Base-by-base conservation (phyloP, 139 green algal species). In the Chlamydomonas schloesseri region DNA sequence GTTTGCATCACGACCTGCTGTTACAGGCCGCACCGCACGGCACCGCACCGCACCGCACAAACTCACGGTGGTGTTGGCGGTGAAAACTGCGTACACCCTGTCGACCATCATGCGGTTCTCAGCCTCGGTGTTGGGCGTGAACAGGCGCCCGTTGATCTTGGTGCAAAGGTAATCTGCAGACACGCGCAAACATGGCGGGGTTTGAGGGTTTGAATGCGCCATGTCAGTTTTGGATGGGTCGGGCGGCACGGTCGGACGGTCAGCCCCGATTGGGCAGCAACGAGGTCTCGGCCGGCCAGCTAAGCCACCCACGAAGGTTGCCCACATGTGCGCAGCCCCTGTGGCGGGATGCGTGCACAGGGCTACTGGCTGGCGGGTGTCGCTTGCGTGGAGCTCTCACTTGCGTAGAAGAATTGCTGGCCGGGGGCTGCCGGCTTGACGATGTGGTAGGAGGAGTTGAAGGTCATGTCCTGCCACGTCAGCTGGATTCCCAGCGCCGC, bases 111-210 rank as follows among this genome's bases (percentile, higher is more conserved):
- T 33, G 33, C 73, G 73, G 37, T 86, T 57, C 33, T 82, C 69
- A 1, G 76, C 31, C 20, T 28, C 68, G 11, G 87, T 80, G 9
- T 64, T 76, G 71, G 94, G 37, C 14, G 70, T 74, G 2, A 96
- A 46, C 21, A 97, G 69, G 8, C 95, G 95, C 0, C 97, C 95
- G 18, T 95, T 65, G 3, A 94, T 91, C 3, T 91, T 88, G 64
- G 90, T 91, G 77, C 88, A 94, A 0, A 93, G 90, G 0, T 84
- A 93, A 9, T 97, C 77, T 3, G 92, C 93, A 33, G 89, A 89
- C 37, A n/a, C n/a, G n/a, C n/a, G n/a, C n/a, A n/a, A n/a, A n/a
- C n/a, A n/a, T n/a, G n/a, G n/a, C n/a, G n/a, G n/a, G n/a, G n/a
- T n/a, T n/a, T n/a, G n/a, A n/a, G n/a, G n/a, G n/a, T n/a, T n/a